Evolutionary conservation across 441 rosid genomes (phyloP).

Genomic region (Theobroma grandiflorum): DNA sequence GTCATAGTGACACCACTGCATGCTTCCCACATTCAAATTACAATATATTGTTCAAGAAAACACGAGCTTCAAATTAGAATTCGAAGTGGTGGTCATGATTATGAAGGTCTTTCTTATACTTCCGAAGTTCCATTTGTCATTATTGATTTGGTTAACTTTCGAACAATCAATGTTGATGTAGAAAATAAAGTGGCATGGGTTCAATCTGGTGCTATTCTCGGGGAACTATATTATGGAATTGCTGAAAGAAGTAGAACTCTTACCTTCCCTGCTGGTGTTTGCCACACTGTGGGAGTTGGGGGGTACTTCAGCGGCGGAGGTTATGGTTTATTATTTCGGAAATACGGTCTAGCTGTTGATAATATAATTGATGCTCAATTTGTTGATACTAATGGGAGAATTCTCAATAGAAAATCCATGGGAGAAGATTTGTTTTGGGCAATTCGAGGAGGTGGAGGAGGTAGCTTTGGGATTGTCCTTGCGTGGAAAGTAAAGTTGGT

Average conservation of each 20-base stretch:
- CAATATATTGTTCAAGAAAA: slow-evolving; percentile 39
- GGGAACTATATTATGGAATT: not conserved
- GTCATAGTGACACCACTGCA: slow-evolving; percentile 50
- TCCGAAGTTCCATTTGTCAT: not conserved
- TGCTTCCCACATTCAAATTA: slow-evolving; percentile 50
- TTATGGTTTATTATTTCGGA: not conserved
- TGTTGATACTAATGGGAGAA: not conserved
- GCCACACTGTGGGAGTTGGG: not conserved
- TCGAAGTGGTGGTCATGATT: not conserved
- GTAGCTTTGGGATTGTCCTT: slow-evolving; percentile 23
- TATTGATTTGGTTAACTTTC: not conserved
- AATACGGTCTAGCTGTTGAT: no score
- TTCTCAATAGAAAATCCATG: not conserved
- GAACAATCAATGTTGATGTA: not conserved
- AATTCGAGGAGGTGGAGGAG: not conserved
- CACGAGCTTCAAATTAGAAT: slow-evolving; percentile 48
- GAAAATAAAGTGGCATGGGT: not conserved
- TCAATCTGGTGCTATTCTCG: not conserved
- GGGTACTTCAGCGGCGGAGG: not conserved
- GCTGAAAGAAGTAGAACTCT: not conserved
- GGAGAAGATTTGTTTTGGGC: not conserved
- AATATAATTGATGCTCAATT: not conserved
- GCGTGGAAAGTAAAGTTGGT: slow-evolving; percentile 27
- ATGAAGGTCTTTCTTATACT: not conserved
- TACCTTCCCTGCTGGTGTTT: not conserved